These are phyloP conservation scores for Cutaneotrichosporon dermatis DNA, from an alignment of 1,284 basidiomycete species.

Conservation along the genomic window DNA sequence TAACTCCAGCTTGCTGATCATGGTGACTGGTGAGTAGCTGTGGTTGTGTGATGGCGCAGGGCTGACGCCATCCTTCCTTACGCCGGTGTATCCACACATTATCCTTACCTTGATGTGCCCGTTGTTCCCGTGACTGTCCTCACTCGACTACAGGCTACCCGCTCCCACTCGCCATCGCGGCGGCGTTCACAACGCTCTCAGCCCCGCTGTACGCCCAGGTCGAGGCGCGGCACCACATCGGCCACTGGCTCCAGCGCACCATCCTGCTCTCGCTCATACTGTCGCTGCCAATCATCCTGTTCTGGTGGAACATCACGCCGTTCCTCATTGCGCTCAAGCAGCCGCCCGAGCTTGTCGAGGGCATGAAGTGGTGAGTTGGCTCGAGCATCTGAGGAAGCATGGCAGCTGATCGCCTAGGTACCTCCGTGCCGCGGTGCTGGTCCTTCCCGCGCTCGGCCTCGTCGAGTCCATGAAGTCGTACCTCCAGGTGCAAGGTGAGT, in stretches of 20 bases:
- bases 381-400: background rate
- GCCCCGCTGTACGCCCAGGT: conserved; percentile 30
- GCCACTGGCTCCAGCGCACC: conserved; percentile 36
- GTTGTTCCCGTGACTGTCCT: background rate
- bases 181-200: conserved; percentile 39
- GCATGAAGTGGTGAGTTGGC: conserved; percentile 21
- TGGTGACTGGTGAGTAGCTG: conserved; percentile 27
- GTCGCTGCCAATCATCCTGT: conserved; percentile 18
- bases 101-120: too few relatives aligned
- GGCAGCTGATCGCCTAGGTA: conserved; percentile 9
- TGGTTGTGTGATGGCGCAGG: too few relatives aligned
- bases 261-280: conserved; percentile 28
- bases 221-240: conserved; percentile 29
- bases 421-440: conserved; percentile 12
- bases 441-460: conserved; percentile 22
- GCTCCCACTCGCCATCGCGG: conserved; percentile 32
- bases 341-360: conserved; percentile 21
- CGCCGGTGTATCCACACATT: too few relatives aligned
- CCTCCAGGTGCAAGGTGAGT: conserved; percentile 27
- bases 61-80: too few relatives aligned
- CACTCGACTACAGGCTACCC: conserved; percentile 17
- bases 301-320: conserved; percentile 35
- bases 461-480: conserved; percentile 31
- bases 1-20: conserved; percentile 28
- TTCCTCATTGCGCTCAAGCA: conserved; percentile 26